These are phyloP conservation scores for Colletotrichum coccodes DNA, from an alignment of 2,329 filamentous ascomycete species.

Conservation along the genomic window DNA sequence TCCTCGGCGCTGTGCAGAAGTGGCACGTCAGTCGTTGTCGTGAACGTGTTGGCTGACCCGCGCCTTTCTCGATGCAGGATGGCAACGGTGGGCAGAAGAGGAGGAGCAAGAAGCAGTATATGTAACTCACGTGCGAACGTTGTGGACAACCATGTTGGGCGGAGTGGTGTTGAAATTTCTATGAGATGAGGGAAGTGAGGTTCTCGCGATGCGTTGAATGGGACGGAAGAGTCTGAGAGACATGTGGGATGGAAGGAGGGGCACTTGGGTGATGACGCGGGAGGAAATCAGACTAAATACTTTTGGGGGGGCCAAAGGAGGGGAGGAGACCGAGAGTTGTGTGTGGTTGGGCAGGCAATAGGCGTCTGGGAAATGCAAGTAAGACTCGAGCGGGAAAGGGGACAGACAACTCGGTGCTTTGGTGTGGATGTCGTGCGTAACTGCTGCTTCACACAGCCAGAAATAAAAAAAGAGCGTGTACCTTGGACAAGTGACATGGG, in stretches of 20 bases:
- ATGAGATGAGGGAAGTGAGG: background rate
- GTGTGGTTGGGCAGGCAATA: conserved; percentile 18
- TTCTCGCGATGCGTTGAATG: conserved; percentile 27
- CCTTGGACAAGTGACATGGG: conserved; percentile 25
- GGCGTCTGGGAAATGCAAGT: conserved; percentile 3
- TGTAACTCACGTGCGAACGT: conserved; percentile 48
- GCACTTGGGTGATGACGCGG: background rate
- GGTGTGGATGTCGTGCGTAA: too few relatives aligned
- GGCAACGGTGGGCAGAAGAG: background rate
- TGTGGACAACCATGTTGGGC: conserved; percentile 56
- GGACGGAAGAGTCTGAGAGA: conserved; percentile 25
- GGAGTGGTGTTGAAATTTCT: conserved; percentile 48
- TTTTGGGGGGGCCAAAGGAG: background rate
- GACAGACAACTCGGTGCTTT: background rate
- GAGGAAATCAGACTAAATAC: conserved; percentile 26
- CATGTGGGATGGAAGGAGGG: conserved; percentile 21
- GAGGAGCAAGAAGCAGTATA: background rate
- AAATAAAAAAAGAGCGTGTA: too few relatives aligned
- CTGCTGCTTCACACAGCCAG: too few relatives aligned
- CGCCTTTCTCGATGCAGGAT: background rate
- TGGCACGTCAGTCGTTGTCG: too few relatives aligned
- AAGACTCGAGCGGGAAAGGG: background rate
- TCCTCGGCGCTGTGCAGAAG: conserved; percentile 3
- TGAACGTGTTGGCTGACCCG: background rate
- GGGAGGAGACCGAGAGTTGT: background rate